phyloP scores from a whole-genome alignment of 2,329 filamentous ascomycete species.

The Colletotrichum cereale region DNA sequence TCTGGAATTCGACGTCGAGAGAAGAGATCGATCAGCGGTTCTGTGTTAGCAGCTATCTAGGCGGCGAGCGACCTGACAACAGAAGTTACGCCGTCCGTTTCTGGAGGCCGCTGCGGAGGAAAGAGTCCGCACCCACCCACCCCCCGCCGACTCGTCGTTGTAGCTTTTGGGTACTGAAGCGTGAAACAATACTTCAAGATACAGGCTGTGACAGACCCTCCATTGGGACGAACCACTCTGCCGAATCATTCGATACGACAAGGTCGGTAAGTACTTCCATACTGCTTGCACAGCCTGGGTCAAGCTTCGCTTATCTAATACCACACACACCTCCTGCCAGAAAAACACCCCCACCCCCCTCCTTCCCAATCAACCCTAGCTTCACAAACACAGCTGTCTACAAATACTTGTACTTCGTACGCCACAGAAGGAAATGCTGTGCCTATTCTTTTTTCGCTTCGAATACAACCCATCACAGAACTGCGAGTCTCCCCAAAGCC shows the following conservation, averaged over 20 bases:
- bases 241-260: conserved; percentile 7
- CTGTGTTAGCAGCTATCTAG: background rate
- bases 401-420: no score
- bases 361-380: background rate
- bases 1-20: conserved; percentile 32
- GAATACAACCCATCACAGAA: background rate
- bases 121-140: conserved; percentile 17
- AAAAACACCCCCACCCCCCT: background rate
- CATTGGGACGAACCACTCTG: conserved; percentile 29
- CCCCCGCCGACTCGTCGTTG: background rate
- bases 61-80: background rate
- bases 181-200: conserved; percentile 39
- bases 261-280: no score
- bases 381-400: background rate
- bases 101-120: conserved; percentile 16
- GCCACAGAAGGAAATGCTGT: no score
- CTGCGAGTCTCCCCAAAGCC: no score
- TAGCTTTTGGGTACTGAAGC: background rate
- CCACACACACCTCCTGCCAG: background rate
- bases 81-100: background rate
- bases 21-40: conserved; percentile 20
- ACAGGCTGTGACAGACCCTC: background rate
- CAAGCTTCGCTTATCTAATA: background rate
- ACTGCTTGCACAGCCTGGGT: background rate
- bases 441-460: no score